Evolutionary conservation across 78 protist genomes (phyloP).

Genomic region (Isochrysis galbana): DNA sequence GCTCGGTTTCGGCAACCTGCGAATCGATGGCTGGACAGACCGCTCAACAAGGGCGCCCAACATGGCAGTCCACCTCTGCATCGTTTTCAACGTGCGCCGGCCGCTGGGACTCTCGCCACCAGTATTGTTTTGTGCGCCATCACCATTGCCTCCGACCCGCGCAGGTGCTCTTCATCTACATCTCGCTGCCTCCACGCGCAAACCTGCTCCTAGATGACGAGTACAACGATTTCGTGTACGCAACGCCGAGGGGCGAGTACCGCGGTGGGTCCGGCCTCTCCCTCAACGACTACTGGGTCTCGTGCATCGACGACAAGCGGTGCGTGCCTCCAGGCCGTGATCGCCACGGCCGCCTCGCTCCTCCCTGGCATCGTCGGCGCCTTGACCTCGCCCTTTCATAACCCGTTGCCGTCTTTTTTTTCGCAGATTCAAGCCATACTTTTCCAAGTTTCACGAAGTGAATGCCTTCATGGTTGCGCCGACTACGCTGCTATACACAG

Average conservation of each 20-base stretch:
- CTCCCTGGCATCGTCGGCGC: too few relatives aligned
- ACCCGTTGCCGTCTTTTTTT: too few relatives aligned
- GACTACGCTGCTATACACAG: neutral
- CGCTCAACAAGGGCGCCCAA: neutral
- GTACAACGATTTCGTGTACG: neutral
- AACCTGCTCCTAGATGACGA: neutral
- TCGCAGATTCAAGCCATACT: neutral
- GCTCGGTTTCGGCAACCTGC: neutral
- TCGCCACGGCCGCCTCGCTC: too few relatives aligned
- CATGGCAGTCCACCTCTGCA: conserved; percentile 6
- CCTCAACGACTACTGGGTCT: neutral
- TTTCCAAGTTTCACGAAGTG: neutral
- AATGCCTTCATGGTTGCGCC: conserved; percentile 1
- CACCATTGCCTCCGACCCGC: neutral
- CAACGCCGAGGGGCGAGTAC: neutral
- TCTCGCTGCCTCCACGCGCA: neutral
- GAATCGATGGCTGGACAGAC: neutral
- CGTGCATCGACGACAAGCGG: neutral
- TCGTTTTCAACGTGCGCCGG: neutral
- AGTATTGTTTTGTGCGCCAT: too few relatives aligned
- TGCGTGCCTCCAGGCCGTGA: too few relatives aligned
- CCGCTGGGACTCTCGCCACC: too few relatives aligned
- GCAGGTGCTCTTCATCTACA: neutral
- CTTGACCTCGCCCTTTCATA: too few relatives aligned
- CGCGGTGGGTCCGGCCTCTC: neutral